Conservation (phyloP, 2,329 filamentous ascomycete genomes). For the Knoxdaviesia capensis region DNA sequence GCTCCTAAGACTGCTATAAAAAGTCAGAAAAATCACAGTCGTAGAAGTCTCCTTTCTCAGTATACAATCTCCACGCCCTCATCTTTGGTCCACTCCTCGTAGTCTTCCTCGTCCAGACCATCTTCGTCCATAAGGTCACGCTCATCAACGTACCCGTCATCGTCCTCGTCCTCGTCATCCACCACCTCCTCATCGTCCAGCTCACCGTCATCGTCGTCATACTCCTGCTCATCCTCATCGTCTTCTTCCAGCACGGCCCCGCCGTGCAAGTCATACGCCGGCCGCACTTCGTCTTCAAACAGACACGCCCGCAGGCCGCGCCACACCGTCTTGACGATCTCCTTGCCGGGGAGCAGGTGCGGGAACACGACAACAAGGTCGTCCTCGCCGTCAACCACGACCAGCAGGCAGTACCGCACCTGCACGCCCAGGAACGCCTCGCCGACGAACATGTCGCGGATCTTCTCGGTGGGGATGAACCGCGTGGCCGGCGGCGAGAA, state of each 20-base stretch:
- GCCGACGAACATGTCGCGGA: constrained; percentile 84
- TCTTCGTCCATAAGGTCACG: constrained; percentile 4
- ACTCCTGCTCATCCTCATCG: too few relatives aligned
- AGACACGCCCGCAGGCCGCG: constrained; percentile 65
- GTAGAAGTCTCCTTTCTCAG: too few relatives aligned
- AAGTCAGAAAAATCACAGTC: too few relatives aligned
- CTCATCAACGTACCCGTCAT: constrained; percentile 21
- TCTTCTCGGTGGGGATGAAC: constrained; percentile 74
- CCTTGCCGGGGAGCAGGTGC: constrained; percentile 49
- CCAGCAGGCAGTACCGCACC: constrained; percentile 71
- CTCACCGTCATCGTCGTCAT: too few relatives aligned
- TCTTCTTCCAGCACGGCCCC: background rate
- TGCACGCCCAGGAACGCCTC: constrained; percentile 89
- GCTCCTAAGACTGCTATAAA: too few relatives aligned
- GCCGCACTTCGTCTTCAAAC: constrained; percentile 25
- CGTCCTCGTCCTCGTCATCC: constrained; percentile 11
- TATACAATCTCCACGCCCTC: too few relatives aligned
- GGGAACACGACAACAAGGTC: constrained; percentile 93
- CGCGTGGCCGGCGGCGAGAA: constrained; percentile 27
- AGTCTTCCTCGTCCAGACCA: background rate
- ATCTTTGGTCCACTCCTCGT: too few relatives aligned
- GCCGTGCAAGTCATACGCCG: constrained; percentile 2
- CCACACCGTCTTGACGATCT: constrained; percentile 77
- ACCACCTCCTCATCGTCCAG: constrained; percentile 7
- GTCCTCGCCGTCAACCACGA: constrained; percentile 76